Evolutionary conservation across 208 protist genomes (phyloP), one percentile per base, ranked within the genome.

Genomic region (Acanthamoeba sp.): DNA sequence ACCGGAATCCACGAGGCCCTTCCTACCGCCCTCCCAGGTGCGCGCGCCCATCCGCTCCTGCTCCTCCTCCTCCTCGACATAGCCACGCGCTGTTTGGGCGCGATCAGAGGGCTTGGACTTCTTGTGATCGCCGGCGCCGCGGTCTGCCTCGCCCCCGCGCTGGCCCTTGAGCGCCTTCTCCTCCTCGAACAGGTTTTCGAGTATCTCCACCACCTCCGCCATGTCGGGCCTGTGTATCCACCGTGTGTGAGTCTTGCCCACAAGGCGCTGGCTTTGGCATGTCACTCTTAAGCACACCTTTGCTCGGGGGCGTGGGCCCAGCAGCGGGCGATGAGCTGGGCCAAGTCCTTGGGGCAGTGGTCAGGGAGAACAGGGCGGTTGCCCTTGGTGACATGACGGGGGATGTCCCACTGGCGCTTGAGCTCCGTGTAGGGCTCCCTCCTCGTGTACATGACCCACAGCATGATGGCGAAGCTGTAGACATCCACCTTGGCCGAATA

Each of bases 351-450:
- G 16, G 85, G 85, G 29, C 85, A 91, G 62, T 91, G 85, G 16
- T 91, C 55, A 1, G 85, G 85, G 5, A 91, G 1, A 27, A 29
- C 16, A 12, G 85, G 85, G 1, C 85, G 10, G 34, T 73, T 73
- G 62, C 85, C 85, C 85, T 91, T 91, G 24, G 71, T 52, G 12
- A 91, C 85, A 12, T 45, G 45, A 1, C 34, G 4, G 10, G 85
- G 85, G 24, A 91, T 34, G 62, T 91, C 85, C 85, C 85, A 91
- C 16, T 91, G 85, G 10, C 85, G 85, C 85, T 91, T 91, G 85
- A 91, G 62, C 62, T 91, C 85, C 1, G 85, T 71, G 85, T 91
- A 91, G 24, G 85, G 85, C 38, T 91, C 85, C 0, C 62, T 32
- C 32, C 85, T 32, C n/a, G 85, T 73, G 62, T 91, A 91, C 7